Base-by-base conservation (phyloP, 306 rosid species). In the Pyrus communis region DNA sequence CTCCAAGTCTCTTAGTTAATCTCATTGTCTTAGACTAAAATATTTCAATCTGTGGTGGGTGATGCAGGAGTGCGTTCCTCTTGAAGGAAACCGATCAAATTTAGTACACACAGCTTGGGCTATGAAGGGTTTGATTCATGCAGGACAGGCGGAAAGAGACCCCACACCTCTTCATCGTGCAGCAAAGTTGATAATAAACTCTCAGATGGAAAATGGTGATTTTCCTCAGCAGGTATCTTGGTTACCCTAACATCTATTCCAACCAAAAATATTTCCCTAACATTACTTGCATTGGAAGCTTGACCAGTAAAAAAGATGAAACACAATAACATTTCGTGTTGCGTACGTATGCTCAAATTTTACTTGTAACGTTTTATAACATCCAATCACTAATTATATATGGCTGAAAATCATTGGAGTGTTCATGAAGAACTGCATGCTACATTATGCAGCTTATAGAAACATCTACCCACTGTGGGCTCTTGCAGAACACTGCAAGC, bases 371-470 rank as follows among this genome's bases (percentile, higher is more conserved):
- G 52, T 46, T 46, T 13, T 46, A 14, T 4, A 49, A 49, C 7
- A 14, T 49, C 8, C 10, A 17, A 9, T 40, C 43, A 49, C 7
- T 27, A 33, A 10, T 58, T 4, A 35, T 33, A 7, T 55, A 23
- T 57, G 76, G 74, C 85, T 89, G 89, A 91, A 91, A 84, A 78
- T 87, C 71, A 89, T 88, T 0, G 84, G 77, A 42, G 91, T 76
- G 14, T 89, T 84, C 81, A 71, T 64, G 82, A 86, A 84, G 82
- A 91, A 87, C 31, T 86, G 90, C 70, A 89, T 87, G 90, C 43
- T 87, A 25, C 96, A 91, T 76, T 91, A 89, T 17, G 84, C 96
- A 64, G 80, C 85, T 69, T 86, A 89, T 12, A 87, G 91, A 86
- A 86, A 83, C 62, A 87, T 87, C 11, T 89, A 42, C 54, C 91